Conservation (phyloP, 257 asterid genomes). For the Solanum appendiculatum region DNA sequence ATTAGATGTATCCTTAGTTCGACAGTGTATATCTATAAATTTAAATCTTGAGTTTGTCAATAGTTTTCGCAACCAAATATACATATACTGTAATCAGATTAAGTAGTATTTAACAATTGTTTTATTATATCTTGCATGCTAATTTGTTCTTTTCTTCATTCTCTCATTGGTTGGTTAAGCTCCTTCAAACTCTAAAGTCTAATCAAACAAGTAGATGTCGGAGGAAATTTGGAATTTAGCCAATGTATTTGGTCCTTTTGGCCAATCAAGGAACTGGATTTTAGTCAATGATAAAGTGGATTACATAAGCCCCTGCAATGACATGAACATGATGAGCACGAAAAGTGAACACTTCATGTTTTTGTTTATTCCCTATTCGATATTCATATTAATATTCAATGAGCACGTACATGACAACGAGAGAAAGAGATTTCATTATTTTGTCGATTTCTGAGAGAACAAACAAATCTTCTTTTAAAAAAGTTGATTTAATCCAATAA, state of each 20-base stretch:
- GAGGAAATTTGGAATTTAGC: not conserved
- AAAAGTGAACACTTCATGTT: not conserved
- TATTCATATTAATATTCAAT: not conserved
- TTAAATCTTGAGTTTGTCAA: too few relatives aligned
- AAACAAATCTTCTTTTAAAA: too few relatives aligned
- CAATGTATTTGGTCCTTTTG: not conserved
- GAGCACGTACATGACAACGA: too few relatives aligned
- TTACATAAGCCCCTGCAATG: not conserved
- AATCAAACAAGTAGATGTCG: not conserved
- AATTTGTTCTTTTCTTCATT: not conserved
- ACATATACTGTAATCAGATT: not conserved
- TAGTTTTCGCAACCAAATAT: too few relatives aligned
- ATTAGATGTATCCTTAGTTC: not conserved
- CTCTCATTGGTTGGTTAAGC: not conserved
- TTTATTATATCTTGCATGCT: not conserved
- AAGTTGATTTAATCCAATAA: not conserved
- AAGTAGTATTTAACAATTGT: not conserved
- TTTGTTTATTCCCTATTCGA: not conserved
- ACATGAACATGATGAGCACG: not conserved
- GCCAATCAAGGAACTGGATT: not conserved
- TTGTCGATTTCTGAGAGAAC: not conserved
- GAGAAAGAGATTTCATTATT: too few relatives aligned
- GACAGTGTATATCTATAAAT: too few relatives aligned
- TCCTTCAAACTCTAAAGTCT: not conserved
- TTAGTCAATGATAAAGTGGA: not conserved